Evolutionary conservation across 1,139 yeast genomes (phyloP), one percentile per base, ranked within the genome.

Genomic region (Protomyces inouyei): DNA sequence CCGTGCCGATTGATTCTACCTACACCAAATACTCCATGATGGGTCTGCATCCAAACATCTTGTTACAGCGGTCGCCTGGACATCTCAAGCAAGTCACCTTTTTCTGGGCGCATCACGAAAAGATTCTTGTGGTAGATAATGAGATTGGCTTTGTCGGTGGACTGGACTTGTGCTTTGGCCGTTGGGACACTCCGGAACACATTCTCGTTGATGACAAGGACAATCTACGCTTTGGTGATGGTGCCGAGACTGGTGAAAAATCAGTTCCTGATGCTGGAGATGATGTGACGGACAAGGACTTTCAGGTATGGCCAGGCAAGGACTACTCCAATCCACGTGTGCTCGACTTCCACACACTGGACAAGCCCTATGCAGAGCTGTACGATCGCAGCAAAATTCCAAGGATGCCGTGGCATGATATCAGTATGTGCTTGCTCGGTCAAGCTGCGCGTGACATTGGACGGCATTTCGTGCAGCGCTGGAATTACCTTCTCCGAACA

Each of bases 321-420:
- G 99, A 95, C 75, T 95, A 95, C 74, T 91, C 98, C 0, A 95
- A 95, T 73, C 97, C 98, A 3, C 82, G 98, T 68, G 90, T 88
- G 14, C 86, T 87, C 71, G 99, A 95, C 75, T 95, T 95, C 73
- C 83, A 74, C 72, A 85, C 82, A 1, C 79, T 95, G 66, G 91
- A 92, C 69, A 85, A 84, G 69, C 98, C 98, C 1, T 91, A 87
- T 72, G 95, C 88, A 57, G 89, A 91, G 25, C 87, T 93, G 95
- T 91, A 91, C 73, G 96, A 95, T 74, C 82, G 99, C 68, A 79
- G 83, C 38, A 76, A 76, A 25, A 82, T 84, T 16, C 98, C 98
- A 2, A 82, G 99, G 71, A 95, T 95, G 99, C 98, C 98, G 5
- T 95, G 98, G 99, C 99, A 95, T 75, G 99, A 95, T 79, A 89